Evolutionary conservation across 2,329 filamentous ascomycete species (phyloP).

Genomic region (Botrytis squamosa): DNA sequence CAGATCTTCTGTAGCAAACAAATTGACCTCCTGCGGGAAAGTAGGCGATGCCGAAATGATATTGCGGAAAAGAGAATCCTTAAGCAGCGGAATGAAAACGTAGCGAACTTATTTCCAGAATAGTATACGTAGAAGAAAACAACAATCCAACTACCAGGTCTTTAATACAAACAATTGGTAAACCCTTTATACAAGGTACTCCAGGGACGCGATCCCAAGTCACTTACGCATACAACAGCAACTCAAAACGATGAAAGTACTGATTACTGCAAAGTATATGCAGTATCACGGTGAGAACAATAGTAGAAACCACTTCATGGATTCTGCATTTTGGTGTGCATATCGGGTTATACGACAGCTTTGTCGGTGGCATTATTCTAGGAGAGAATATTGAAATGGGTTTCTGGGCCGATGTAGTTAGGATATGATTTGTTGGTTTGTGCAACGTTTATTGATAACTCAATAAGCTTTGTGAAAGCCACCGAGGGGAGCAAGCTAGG

Average conservation of each 20-base stretch:
- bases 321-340: slow-evolving; percentile 15
- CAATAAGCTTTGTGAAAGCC: slow-evolving; percentile 5
- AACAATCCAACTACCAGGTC: not conserved
- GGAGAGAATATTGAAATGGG: slow-evolving; percentile 10
- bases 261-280: slow-evolving; percentile 12
- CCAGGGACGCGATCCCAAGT: not conserved
- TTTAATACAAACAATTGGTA: not conserved
- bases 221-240: not conserved
- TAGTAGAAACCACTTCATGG: slow-evolving; percentile 7
- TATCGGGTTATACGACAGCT: slow-evolving; percentile 19
- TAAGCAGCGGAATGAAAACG: not conserved
- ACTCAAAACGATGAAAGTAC: slow-evolving; percentile 3
- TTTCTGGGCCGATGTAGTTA: slow-evolving; percentile 9
- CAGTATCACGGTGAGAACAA: slow-evolving; percentile 14
- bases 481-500: not conserved
- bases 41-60: not conserved
- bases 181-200: not conserved
- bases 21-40: not conserved
- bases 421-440: not conserved
- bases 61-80: not conserved
- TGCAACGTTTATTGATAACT: not conserved
- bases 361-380: slow-evolving; percentile 10
- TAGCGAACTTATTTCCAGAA: not conserved
- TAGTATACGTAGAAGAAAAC: not conserved
- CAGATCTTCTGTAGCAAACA: not conserved